Evolutionary conservation across 495 filamentous ascomycete species (phyloP), one percentile per base, ranked within the genome.

Genomic region (Podospora bellae-mahoneyi): DNA sequence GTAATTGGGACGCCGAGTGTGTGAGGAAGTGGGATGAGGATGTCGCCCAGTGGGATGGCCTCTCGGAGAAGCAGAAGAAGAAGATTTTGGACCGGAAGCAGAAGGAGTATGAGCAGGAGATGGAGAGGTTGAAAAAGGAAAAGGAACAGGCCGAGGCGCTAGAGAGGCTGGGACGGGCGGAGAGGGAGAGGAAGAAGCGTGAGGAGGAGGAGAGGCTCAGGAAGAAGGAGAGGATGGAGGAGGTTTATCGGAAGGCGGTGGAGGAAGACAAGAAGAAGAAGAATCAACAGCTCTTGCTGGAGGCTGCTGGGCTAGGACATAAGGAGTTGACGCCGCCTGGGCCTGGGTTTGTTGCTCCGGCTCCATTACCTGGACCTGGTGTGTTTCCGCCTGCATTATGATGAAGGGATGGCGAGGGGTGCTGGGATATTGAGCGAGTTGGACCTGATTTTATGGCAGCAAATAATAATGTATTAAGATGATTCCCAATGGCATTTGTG

Each of bases 1-100:
- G 87, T 71, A 88, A 88, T 71, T 89, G 86, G 86, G 79, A 86
- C 60, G 70, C 72, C 34, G 82, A 83, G 4, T 89, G 87, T 65
- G 83, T 88, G 1, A 68, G 69, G 26, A 74, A 79, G 64, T 89
- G 86, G 86, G 85, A 87, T 69, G 74, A 74, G 28, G 78, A 86
- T 69, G 81, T 81, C 0, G 80, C 79, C 9, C 75, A 75, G 16
- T 85, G 83, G 73, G 77, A 79, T 61, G 69, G 73, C 6, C 73
- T 86, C 20, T 69, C 77, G 1, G 68, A 71, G 4, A 81, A 83
- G 54, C 81, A 85, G 53, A 79, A 86, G 69, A 73, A 78, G 54
- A 74, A 75, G 61, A 75, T 80, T 67, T 80, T 85, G 48, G 79
- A 77, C 0, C 66, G 75, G 64, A 78, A 76, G 66, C 62, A 61